Conservation (phyloP, 2,329 filamentous ascomycete genomes). For the Xylariaceae sp. region DNA sequence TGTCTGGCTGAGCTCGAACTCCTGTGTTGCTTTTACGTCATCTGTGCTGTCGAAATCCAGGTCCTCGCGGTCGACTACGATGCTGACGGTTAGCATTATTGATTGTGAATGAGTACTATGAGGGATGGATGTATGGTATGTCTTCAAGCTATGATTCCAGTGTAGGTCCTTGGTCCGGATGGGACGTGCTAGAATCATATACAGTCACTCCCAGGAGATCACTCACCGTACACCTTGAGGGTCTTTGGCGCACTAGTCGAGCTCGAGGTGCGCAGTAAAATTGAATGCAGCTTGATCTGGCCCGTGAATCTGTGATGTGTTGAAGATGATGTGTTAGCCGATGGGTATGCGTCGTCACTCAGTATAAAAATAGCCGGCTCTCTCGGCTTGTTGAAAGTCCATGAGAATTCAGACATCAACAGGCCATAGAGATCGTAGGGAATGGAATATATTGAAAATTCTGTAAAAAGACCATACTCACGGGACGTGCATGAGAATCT, state of each 20-base stretch:
- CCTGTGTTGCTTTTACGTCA: conserved; percentile 67
- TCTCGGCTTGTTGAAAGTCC: background rate
- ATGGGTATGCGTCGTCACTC: background rate
- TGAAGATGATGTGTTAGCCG: conserved; percentile 7
- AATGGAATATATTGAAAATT: background rate
- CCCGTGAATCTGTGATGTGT: conserved; percentile 67
- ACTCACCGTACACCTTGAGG: conserved; percentile 65
- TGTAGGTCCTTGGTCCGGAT: background rate
- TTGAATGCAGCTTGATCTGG: conserved; percentile 85
- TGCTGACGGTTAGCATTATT: background rate
- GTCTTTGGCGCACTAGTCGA: conserved; percentile 69
- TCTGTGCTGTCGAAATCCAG: conserved; percentile 77
- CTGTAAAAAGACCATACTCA: conserved; percentile 41
- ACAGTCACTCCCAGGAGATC: no score
- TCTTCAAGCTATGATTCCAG: background rate
- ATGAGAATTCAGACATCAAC: background rate
- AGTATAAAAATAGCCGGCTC: background rate
- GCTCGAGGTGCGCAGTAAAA: conserved; percentile 75
- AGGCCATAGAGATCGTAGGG: background rate
- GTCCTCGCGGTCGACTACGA: conserved; percentile 66
- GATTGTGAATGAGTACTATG: background rate
- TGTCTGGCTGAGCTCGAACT: conserved; percentile 68
- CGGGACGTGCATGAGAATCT: conserved; percentile 90
- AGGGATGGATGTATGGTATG: background rate
- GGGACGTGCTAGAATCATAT: no score